Percentiles rank a stretch among this genome's conserved stretches.
phyloP scores from a whole-genome alignment of 768 basidiomycete species.

The Tulasnella sp. region DNA sequence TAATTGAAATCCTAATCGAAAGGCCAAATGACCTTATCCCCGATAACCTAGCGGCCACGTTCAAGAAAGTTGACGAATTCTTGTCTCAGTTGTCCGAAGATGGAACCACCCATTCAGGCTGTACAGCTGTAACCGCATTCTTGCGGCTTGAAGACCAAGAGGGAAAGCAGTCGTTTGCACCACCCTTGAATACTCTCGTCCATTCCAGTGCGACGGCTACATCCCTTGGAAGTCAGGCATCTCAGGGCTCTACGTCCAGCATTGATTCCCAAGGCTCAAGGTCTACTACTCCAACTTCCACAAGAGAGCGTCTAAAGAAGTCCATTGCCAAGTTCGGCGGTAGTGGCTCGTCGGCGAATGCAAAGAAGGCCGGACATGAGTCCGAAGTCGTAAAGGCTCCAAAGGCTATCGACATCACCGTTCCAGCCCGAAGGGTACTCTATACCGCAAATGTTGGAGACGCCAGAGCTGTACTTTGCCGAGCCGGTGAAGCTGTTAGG shows the following conservation, averaged over 20 bases:
- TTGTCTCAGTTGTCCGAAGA: constrained; percentile 77
- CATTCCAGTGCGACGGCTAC: constrained; percentile 17
- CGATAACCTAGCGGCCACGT: constrained; percentile 83
- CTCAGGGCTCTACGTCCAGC: constrained; percentile 5
- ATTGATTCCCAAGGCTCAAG: constrained; percentile 23
- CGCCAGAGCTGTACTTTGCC: constrained; percentile 84
- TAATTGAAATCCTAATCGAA: constrained; percentile 57
- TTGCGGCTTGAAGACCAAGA: constrained; percentile 77
- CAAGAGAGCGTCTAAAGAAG: background rate
- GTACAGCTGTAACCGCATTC: constrained; percentile 93
- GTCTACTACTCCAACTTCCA: background rate
- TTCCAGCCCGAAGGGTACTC: constrained; percentile 53
- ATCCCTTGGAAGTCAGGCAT: background rate
- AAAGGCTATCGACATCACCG: background rate
- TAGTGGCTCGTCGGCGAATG: background rate
- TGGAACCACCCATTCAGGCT: constrained; percentile 90
- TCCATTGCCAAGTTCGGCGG: background rate
- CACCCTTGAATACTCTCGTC: constrained; percentile 23
- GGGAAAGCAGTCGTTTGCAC: constrained; percentile 52
- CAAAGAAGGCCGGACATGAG: background rate
- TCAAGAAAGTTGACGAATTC: constrained; percentile 78
- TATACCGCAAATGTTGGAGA: constrained; percentile 97
- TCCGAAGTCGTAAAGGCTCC: background rate
- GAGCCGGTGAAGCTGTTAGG: constrained; percentile 78
- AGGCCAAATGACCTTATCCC: constrained; percentile 52